Evolutionary conservation across 1,284 basidiomycete species (phyloP).

Genomic region (Moesziomyces parantarcticus): DNA sequence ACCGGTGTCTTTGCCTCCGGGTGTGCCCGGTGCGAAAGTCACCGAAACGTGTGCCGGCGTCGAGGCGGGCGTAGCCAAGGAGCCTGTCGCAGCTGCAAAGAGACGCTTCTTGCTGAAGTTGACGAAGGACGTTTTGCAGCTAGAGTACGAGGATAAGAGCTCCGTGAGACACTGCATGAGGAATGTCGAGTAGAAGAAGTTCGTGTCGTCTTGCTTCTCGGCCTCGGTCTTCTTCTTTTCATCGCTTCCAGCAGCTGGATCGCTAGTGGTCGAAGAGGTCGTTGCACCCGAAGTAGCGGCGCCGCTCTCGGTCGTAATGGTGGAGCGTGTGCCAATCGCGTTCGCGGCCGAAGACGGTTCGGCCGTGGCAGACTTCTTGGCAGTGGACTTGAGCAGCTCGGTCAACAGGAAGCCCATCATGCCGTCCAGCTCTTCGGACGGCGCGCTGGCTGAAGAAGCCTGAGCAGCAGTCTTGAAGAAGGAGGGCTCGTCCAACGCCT

Average conservation of each 20-base stretch:
- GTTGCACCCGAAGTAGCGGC: background rate
- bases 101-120: constrained; percentile 75
- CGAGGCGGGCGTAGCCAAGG: constrained; percentile 71
- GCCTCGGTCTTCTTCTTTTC: constrained; percentile 27
- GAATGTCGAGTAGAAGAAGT: constrained; percentile 81
- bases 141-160: constrained; percentile 89
- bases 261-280: background rate
- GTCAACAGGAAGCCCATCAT: constrained; percentile 79
- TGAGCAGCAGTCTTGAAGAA: constrained; percentile 26
- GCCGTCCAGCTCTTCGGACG: constrained; percentile 70
- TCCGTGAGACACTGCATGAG: constrained; percentile 92
- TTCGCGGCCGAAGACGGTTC: background rate
- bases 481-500: constrained; percentile 32
- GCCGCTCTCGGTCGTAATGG: background rate
- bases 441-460: constrained; percentile 7
- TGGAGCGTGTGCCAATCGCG: background rate
- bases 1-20: constrained; percentile 28
- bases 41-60: constrained; percentile 79
- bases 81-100: constrained; percentile 71
- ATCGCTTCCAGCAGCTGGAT: background rate
- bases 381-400: constrained; percentile 74
- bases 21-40: constrained; percentile 72
- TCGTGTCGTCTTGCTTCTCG: constrained; percentile 42
- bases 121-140: constrained; percentile 88
- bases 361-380: constrained; percentile 2